phyloP scores from a whole-genome alignment of 768 basidiomycete species.

The Tricholoma furcatifolium region DNA sequence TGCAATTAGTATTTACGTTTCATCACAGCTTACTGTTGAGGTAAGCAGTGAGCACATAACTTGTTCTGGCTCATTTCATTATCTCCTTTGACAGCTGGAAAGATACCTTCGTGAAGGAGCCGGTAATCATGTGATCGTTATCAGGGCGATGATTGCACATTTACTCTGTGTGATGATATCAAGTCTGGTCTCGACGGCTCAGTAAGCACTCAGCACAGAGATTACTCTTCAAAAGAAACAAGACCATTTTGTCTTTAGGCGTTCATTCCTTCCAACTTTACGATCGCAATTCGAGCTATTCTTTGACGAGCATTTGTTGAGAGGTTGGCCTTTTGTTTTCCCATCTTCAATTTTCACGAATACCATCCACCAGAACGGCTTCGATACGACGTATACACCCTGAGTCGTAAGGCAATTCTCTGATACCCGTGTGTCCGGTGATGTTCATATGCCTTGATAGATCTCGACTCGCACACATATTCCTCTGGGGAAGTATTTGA shows the following conservation, averaged over 20 bases:
- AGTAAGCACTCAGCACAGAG: too few species aligned
- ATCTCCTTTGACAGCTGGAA: too few species aligned
- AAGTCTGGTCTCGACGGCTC: too few species aligned
- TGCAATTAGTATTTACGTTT: conserved; percentile 13
- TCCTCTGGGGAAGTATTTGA: conserved; percentile 7
- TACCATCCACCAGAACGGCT: conserved; percentile 4
- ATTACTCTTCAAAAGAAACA: too few species aligned
- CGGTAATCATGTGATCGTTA: too few species aligned
- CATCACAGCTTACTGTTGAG: conserved; percentile 11
- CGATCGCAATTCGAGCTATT: conserved; percentile 6
- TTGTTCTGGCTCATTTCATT: too few species aligned
- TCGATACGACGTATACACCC: conserved; percentile 14
- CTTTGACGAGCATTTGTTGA: conserved; percentile 14
- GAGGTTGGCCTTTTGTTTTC: conserved; percentile 1
- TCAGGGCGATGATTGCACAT: too few species aligned
- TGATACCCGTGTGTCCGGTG: background rate
- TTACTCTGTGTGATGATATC: too few species aligned
- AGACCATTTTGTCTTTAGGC: too few species aligned
- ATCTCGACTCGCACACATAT: background rate
- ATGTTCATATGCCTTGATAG: background rate
- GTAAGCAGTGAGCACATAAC: conserved; percentile 2
- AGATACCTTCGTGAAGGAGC: too few species aligned
- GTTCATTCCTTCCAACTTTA: conserved; percentile 10
- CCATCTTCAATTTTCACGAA: background rate
- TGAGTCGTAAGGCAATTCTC: conserved; percentile 2